Conservation (phyloP, 768 basidiomycete genomes). For the Boletus tomentosulus region DNA sequence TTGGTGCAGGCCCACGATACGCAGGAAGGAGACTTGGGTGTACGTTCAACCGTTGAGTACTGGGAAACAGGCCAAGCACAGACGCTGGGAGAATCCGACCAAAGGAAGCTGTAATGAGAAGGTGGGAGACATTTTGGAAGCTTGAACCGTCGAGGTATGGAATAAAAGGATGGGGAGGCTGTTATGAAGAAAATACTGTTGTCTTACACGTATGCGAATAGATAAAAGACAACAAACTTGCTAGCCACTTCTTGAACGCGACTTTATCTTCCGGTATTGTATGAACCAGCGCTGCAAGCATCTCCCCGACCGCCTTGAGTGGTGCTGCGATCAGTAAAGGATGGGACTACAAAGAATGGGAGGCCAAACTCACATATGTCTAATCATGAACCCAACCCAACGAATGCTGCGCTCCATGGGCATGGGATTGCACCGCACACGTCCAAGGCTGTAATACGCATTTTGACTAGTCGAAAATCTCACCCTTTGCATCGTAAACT, state of each 20-base stretch:
- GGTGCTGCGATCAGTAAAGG: slow-evolving; percentile 50
- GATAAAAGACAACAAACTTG: slow-evolving; percentile 27
- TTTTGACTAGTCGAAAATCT: slow-evolving; percentile 1
- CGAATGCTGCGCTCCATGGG: neutral
- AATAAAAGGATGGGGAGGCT: slow-evolving; percentile 40
- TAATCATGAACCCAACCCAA: slow-evolving; percentile 43
- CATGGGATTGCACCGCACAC: neutral
- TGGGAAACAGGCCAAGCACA: slow-evolving; percentile 59
- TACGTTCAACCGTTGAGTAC: slow-evolving; percentile 67
- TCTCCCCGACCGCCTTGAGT: slow-evolving; percentile 55
- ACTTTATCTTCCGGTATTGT: slow-evolving; percentile 55
- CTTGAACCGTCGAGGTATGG: slow-evolving; percentile 7
- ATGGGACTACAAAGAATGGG: neutral
- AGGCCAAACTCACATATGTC: slow-evolving; percentile 44
- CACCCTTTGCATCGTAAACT: slow-evolving; percentile 61
- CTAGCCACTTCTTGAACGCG: slow-evolving; percentile 65
- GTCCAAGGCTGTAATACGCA: too few species aligned
- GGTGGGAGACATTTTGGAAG: slow-evolving; percentile 35
- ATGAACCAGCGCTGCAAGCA: slow-evolving; percentile 50
- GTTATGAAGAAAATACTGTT: slow-evolving; percentile 17
- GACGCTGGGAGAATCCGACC: slow-evolving; percentile 73
- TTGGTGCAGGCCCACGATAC: slow-evolving; percentile 89
- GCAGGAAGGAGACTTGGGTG: slow-evolving; percentile 85
- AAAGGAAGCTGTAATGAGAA: slow-evolving; percentile 87
- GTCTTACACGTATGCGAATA: neutral